Base-by-base conservation (phyloP, 495 filamentous ascomycete species). In the Penicillium salamii region DNA sequence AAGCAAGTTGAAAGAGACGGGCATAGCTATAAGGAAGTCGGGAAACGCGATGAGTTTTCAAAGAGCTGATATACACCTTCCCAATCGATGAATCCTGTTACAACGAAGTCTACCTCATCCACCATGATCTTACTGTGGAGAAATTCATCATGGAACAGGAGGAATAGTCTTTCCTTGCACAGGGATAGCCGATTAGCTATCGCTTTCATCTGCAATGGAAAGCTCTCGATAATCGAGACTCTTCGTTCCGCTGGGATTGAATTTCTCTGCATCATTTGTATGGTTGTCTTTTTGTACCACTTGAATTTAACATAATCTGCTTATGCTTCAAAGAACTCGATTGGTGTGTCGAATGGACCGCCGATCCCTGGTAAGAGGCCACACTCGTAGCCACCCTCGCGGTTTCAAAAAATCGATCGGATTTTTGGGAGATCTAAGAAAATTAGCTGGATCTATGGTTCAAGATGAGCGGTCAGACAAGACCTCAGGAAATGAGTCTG, bases 51-150 rank as follows among this genome's bases (percentile, higher is more conserved):
- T 33, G 0, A 57, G 12, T 24, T 50, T 49, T 58, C 57, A 69
- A 12, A 58, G 62, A 39, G 61, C 46, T 1, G 55, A 38, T 43
- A 66, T 4, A 61, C 61, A 2, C 59, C 57, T 47, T 68, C 60
- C 67, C 61, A 72, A 48, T 72, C 65, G 20, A 68, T 66, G 3
- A 67, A 42, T 24, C 61, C 65, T 2, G 65, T 52, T 11, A 65
- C 52, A 3, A 52, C 33, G 46, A 61, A 69, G n/a, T 20, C 31
- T 20, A 21, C 23, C 8, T 63, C 41, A 49, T 68, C 56, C 8
- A 67, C 56, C 13, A 72, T 58, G 42, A 72, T 63, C 35, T 70
- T 70, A 50, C 58, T 72, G 29, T 66, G 55, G 20, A 57, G 40
- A 36, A 70, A 63, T 33, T 70, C 63, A 33, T 46, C 42, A 50